Evolutionary conservation across 768 basidiomycete species (phyloP).

Genomic region (Hypholoma sublateritium): DNA sequence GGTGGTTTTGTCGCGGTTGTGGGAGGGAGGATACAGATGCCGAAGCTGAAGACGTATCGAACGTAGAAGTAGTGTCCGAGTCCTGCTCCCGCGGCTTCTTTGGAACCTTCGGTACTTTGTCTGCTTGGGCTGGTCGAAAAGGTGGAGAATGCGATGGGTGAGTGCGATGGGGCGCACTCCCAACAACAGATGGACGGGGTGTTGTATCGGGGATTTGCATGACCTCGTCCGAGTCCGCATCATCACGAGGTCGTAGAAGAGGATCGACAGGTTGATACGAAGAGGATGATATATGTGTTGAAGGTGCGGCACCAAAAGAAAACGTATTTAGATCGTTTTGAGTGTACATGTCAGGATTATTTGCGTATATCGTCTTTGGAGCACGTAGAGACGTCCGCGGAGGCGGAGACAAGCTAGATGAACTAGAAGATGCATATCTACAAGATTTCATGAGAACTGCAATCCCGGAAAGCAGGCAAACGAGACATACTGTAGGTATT

Average conservation of each 20-base stretch:
- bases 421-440: conserved; percentile 4
- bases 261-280: conserved; percentile 34
- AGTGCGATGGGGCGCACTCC: conserved; percentile 27
- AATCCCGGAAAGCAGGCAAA: neutral
- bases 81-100: conserved; percentile 18
- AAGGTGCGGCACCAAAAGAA: conserved; percentile 44
- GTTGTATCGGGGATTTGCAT: conserved; percentile 41
- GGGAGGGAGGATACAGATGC: conserved; percentile 44
- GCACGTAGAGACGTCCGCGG: conserved; percentile 14
- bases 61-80: conserved; percentile 47
- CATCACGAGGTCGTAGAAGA: conserved; percentile 29
- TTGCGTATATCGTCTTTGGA: conserved; percentile 13
- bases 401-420: conserved; percentile 10
- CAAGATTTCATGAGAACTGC: neutral
- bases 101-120: conserved; percentile 8
- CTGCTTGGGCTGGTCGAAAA: conserved; percentile 8
- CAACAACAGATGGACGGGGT: conserved; percentile 49
- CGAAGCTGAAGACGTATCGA: conserved; percentile 45
- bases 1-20: conserved; percentile 26
- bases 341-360: conserved; percentile 36
- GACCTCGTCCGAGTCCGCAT: conserved; percentile 38
- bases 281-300: conserved; percentile 27
- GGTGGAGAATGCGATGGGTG: conserved; percentile 30
- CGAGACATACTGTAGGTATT: conserved; percentile 9
- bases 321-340: conserved; percentile 46